Conservation (phyloP, 2,329 filamentous ascomycete species). For the Alternaria sp. region DNA sequence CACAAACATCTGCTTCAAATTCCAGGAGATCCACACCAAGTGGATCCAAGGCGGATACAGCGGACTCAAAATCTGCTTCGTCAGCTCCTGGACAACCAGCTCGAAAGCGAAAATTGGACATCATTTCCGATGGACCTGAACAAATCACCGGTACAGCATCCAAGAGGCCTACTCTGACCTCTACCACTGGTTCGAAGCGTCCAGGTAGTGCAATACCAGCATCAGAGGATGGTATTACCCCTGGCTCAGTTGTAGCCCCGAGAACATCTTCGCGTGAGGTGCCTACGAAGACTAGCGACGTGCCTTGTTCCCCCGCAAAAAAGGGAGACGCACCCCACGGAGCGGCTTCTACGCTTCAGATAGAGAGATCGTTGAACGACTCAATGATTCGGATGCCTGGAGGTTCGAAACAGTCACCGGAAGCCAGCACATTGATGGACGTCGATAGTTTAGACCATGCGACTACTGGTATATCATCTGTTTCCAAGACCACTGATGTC, state of each 20-base stretch:
- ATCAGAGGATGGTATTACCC: not conserved
- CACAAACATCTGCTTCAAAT: not conserved
- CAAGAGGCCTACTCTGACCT: not conserved
- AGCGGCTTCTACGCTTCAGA: not conserved
- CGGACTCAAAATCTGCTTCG: not conserved
- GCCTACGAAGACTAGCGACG: not conserved
- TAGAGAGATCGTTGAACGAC: not conserved
- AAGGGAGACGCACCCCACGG: not conserved
- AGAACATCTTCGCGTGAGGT: not conserved
- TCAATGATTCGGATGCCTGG: not conserved
- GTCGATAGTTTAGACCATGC: not conserved
- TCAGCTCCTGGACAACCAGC: not conserved
- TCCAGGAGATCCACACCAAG: not conserved
- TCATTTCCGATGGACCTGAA: not conserved
- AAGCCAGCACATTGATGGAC: not conserved
- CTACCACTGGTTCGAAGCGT: not conserved
- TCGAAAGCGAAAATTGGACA: not conserved
- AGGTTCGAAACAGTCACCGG: not conserved
- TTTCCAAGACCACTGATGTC: not conserved
- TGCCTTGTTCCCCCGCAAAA: not conserved
- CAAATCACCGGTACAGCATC: not conserved
- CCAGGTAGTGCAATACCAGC: not conserved
- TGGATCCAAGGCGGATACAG: not conserved
- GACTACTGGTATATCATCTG: not conserved
- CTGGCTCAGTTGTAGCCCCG: not conserved